Conservation (phyloP, 441 rosid genomes). For the Pelargonium australe region DNA sequence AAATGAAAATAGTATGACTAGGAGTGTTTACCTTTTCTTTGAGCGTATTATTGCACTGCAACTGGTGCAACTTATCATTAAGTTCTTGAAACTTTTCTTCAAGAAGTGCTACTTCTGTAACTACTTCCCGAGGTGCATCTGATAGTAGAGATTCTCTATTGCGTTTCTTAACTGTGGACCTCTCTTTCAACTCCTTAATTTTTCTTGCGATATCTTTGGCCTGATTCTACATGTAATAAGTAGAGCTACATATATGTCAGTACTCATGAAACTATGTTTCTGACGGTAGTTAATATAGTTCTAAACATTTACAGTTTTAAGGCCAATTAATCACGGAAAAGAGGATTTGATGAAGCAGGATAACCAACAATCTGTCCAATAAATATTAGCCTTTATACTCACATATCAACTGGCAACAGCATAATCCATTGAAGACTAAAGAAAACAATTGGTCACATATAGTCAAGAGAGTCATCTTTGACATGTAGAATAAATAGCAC, state of each 20-base stretch:
- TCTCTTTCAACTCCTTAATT: constrained; percentile 39
- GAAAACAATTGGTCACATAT: neutral
- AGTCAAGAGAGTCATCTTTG: neutral
- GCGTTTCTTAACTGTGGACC: constrained; percentile 21
- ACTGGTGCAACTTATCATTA: constrained; percentile 36
- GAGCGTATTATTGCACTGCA: constrained; percentile 48
- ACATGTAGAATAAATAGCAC: neutral
- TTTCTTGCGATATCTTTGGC: constrained; percentile 40
- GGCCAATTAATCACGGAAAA: neutral
- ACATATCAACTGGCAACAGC: too few species aligned
- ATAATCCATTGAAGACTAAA: too few species aligned
- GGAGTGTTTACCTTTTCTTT: constrained; percentile 44
- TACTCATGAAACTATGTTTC: neutral
- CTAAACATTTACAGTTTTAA: neutral
- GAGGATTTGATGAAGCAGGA: neutral
- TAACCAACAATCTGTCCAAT: neutral
- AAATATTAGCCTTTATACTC: neutral
- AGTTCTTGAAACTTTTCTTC: constrained; percentile 64
- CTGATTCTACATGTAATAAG: constrained; percentile 40
- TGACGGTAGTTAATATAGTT: too few species aligned
- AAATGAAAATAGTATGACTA: constrained; percentile 1
- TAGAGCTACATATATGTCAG: neutral
- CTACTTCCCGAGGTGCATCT: constrained; percentile 28
- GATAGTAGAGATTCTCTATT: constrained; percentile 30
- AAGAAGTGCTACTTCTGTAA: constrained; percentile 25